Evolutionary conservation across 2,329 filamentous ascomycete genomes (phyloP), one percentile per base, ranked within the genome.

Genomic region (Hypoxylon sp.): DNA sequence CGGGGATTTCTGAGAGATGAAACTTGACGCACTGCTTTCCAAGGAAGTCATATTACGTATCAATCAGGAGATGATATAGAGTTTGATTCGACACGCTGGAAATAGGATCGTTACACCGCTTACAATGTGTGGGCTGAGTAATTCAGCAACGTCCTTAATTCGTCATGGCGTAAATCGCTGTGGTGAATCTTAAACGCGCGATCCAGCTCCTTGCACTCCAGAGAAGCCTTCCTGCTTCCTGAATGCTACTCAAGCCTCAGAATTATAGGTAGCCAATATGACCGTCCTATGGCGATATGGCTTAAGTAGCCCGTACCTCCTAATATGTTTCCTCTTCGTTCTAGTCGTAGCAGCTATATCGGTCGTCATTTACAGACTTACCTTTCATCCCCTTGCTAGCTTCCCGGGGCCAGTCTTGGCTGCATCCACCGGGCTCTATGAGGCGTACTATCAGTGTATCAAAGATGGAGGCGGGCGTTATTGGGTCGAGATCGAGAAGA

Each of bases 381-480:
- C 58, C 1, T 30, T 72, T 14, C 69, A 72, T 16, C 69, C 70
- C 33, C 66, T 73, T 12, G 67, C 71, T 38, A 26, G 54, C 1
- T 65, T 73, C 20, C 71, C 71, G 2, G 71, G 70, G 4, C 69
- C 71, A 0, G 32, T 55, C 9, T 45, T 72, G 16, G 71, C 71
- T 9, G 71, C 67, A 42, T 56, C 61, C 3, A 72, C 71, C 6
- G 69, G 71, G 2, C 56, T 72, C n/a, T 71, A 73, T 24, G 70
- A 73, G 40, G 58, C 65, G 1, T 72, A 71, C 45, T 70, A 68
- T 18, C 53, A 73, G 18, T 72, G 70, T 22, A 49, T 72, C 30
- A 69, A 71, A 42, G 70, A 73, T 60, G 69, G 71, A n/a, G 69
- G 70, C 1, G 71, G 71, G 6, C 51, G 70, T 33, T 72, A 71